Conservation (phyloP, 2,329 filamentous ascomycete genomes). For the Capronia coronata region DNA sequence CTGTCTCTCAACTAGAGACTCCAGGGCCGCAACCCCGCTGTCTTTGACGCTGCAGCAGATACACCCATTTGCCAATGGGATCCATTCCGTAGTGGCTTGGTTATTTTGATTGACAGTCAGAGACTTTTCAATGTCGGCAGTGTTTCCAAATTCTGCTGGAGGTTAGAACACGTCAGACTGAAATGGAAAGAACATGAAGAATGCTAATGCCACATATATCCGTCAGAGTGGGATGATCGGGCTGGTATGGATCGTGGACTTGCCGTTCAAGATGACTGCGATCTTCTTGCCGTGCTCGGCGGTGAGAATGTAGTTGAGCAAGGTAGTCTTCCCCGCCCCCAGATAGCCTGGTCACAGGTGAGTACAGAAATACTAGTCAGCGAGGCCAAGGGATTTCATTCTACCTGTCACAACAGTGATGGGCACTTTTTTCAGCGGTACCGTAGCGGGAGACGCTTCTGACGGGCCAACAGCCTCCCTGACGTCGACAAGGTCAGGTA, state of each 20-base stretch:
- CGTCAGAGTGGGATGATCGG: not conserved
- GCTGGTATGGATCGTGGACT: constrained; percentile 28
- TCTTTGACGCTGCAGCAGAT: constrained; percentile 99
- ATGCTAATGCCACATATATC: not conserved
- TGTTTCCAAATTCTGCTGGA: constrained; percentile 67
- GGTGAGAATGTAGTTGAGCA: constrained; percentile 92
- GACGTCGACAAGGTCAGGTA: constrained; percentile 40
- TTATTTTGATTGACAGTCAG: constrained; percentile 81
- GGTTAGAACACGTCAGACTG: not conserved
- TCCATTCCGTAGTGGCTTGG: constrained; percentile 83
- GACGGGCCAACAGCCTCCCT: constrained; percentile 13
- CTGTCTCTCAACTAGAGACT: constrained; percentile 88
- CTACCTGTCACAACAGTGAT: constrained; percentile 48
- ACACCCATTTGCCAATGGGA: constrained; percentile 92
- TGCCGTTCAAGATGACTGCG: constrained; percentile 90
- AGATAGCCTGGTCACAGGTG: constrained; percentile 64
- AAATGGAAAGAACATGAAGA: not conserved
- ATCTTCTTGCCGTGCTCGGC: constrained; percentile 96
- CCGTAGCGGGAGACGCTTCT: constrained; percentile 20
- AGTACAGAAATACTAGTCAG: not conserved
- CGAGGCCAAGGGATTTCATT: constrained; percentile 1
- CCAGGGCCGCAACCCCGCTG: constrained; percentile 86
- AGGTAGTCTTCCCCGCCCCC: constrained; percentile 88
- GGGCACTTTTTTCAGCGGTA: constrained; percentile 39
- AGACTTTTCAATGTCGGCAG: constrained; percentile 91